These are phyloP conservation scores for Limonomyces culmigenus DNA, from an alignment of 1,284 basidiomycete species.

Conservation along the genomic window DNA sequence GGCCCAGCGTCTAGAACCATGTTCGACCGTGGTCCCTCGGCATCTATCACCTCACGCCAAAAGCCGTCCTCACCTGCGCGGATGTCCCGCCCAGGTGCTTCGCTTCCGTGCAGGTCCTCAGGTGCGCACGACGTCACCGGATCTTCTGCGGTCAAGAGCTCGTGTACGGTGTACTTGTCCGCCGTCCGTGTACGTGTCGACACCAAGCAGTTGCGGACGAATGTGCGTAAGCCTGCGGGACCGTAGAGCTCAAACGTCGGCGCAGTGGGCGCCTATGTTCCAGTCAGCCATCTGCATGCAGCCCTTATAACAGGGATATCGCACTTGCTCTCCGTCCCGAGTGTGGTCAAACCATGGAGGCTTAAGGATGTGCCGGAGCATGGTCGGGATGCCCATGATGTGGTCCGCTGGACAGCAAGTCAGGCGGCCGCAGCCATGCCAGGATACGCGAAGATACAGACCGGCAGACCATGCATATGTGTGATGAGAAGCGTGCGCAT, in stretches of 20 bases:
- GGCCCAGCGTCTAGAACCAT: slow-evolving; percentile 63
- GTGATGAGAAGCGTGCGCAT: slow-evolving; percentile 73
- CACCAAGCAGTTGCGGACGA: slow-evolving; percentile 58
- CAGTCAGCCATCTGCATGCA: no score
- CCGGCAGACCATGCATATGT: slow-evolving; percentile 62
- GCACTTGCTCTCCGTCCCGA: no score
- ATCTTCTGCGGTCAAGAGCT: slow-evolving; percentile 46
- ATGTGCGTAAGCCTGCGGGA: slow-evolving; percentile 64
- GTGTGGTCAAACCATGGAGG: slow-evolving; percentile 12
- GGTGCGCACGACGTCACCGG: slow-evolving; percentile 29
- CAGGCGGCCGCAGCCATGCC: slow-evolving; percentile 4
- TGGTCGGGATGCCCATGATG: slow-evolving; percentile 61
- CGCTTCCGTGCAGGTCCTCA: slow-evolving; percentile 43
- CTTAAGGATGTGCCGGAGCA: slow-evolving; percentile 49
- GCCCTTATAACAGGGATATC: no score
- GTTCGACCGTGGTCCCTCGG: slow-evolving; percentile 17
- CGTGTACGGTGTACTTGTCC: slow-evolving; percentile 67
- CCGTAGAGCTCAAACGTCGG: slow-evolving; percentile 68
- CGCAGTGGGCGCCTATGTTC: not conserved
- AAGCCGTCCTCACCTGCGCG: slow-evolving; percentile 44
- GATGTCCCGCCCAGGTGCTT: slow-evolving; percentile 53
- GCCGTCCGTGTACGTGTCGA: slow-evolving; percentile 52
- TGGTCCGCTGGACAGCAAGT: slow-evolving; percentile 52
- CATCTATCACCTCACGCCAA: slow-evolving; percentile 42
- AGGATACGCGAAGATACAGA: not conserved